phyloP scores from a whole-genome alignment of 2,329 filamentous ascomycete genomes.

The Aspergillus sp. region DNA sequence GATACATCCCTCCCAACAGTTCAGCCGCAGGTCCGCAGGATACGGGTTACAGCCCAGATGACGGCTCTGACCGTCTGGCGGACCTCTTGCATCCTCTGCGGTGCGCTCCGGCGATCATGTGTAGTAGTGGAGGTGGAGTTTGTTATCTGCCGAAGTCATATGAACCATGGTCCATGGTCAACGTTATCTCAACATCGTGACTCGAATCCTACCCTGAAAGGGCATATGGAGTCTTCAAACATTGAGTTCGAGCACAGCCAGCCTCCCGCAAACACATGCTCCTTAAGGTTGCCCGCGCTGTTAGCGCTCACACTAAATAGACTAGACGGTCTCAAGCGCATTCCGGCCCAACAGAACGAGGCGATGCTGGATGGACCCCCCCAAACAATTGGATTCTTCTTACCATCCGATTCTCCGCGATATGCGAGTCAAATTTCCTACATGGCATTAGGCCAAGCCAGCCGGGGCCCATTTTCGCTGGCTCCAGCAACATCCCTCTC shows the following conservation, averaged over 20 bases:
- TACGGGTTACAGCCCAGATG: no score
- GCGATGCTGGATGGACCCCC: neutral
- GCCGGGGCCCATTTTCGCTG: neutral
- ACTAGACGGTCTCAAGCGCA: neutral
- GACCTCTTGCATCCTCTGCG: no score
- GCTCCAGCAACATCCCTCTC: neutral
- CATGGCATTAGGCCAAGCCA: neutral
- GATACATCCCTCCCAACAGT: neutral
- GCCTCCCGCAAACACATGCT: neutral
- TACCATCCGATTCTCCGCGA: neutral
- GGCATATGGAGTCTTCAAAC: neutral
- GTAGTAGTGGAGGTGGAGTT: neutral
- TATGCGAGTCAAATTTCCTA: constrained; percentile 10
- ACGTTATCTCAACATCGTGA: neutral
- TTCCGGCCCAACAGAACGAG: constrained; percentile 10
- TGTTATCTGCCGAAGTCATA: neutral
- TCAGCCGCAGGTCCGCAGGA: neutral
- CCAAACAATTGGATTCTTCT: constrained; percentile 3
- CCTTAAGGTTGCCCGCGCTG: neutral
- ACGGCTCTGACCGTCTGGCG: no score
- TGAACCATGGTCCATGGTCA: neutral
- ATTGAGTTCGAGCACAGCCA: neutral
- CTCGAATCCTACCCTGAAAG: neutral
- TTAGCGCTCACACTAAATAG: constrained; percentile 1
- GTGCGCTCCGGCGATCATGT: neutral